Evolutionary conservation across 352 stramenopile genomes (phyloP).

Genomic region (Elongisporangium prolatum): DNA sequence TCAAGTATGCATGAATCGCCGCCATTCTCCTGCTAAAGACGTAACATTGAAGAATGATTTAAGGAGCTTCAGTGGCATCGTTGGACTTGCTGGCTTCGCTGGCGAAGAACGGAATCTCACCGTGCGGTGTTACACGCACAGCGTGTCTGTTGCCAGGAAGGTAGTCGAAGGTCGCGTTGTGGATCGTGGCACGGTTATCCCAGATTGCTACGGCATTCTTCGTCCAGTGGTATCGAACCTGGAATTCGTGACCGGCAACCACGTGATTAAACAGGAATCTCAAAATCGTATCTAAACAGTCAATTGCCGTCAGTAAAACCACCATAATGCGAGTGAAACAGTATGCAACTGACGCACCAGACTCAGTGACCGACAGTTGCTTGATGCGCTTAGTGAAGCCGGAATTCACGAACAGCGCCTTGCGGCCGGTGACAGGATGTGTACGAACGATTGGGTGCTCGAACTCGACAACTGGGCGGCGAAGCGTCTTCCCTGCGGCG

Average conservation of each 20-base stretch:
- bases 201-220: conserved; percentile 27
- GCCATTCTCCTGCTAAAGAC: too few relatives aligned
- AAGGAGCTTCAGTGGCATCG: too few relatives aligned
- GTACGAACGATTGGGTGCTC: conserved; percentile 37
- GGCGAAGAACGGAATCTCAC: conserved; percentile 23
- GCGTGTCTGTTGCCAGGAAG: conserved; percentile 30
- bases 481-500: conserved; percentile 16
- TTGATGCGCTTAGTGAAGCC: conserved; percentile 32
- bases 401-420: conserved; percentile 32
- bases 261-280: conserved; percentile 21
- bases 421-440: conserved; percentile 29
- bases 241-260: conserved; percentile 26
- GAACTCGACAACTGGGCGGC: conserved; percentile 27
- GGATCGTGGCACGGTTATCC: conserved; percentile 28
- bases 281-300: conserved; percentile 7
- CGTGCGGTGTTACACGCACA: conserved; percentile 24
- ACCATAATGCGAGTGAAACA: too few relatives aligned
- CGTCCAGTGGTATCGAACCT: conserved; percentile 27
- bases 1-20: too few relatives aligned
- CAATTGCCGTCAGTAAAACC: too few relatives aligned
- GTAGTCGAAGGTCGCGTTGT: conserved; percentile 34
- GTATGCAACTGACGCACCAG: conserved; percentile 15
- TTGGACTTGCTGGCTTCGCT: too few relatives aligned
- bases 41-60: too few relatives aligned
- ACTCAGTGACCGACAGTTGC: conserved; percentile 29